A percentile compares a stretch with the other conserved stretches of the same genome.
Conservation (phyloP, 805 yeast genomes). For the Wickerhamiella bombiphila region DNA sequence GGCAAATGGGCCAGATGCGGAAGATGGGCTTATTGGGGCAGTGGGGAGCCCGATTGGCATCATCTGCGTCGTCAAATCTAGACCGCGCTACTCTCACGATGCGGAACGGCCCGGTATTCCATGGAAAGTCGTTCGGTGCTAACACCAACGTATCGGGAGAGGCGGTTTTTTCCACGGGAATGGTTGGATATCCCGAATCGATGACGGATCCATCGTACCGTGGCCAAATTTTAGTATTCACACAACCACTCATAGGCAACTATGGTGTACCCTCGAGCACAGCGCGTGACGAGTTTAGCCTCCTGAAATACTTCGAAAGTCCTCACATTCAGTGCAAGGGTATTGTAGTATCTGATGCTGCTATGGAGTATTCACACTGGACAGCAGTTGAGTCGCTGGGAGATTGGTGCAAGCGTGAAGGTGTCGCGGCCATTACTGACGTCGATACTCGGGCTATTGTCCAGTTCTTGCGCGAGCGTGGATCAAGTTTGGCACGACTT, state of each 20-base stretch:
- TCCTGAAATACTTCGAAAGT: slow-evolving; percentile 81
- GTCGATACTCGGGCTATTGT: slow-evolving; percentile 95
- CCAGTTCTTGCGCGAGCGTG: slow-evolving; percentile 84
- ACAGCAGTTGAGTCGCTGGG: slow-evolving; percentile 93
- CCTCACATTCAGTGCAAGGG: slow-evolving; percentile 90
- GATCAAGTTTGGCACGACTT: slow-evolving; percentile 83
- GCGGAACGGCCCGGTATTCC: slow-evolving; percentile 84
- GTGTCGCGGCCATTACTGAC: slow-evolving; percentile 91
- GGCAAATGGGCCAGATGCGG: no score
- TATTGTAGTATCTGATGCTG: slow-evolving; percentile 89
- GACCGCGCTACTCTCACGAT: slow-evolving; percentile 80
- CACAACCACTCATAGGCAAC: slow-evolving; percentile 95
- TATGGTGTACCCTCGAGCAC: slow-evolving; percentile 91
- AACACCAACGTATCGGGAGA: slow-evolving; percentile 87
- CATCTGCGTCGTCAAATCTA: slow-evolving; percentile 1
- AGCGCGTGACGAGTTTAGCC: slow-evolving; percentile 66
- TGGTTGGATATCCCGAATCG: slow-evolving; percentile 97
- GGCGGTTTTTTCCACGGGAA: slow-evolving; percentile 93
- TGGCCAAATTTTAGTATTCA: slow-evolving; percentile 93
- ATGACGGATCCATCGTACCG: slow-evolving; percentile 98
- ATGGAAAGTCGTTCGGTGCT: slow-evolving; percentile 93
- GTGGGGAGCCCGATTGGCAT: no score
- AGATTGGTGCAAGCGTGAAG: slow-evolving; percentile 93
- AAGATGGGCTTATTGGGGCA: no score
- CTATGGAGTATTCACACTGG: slow-evolving; percentile 97